Conservation (phyloP, 2,329 filamentous ascomycete species). For the Neurospora sp. region DNA sequence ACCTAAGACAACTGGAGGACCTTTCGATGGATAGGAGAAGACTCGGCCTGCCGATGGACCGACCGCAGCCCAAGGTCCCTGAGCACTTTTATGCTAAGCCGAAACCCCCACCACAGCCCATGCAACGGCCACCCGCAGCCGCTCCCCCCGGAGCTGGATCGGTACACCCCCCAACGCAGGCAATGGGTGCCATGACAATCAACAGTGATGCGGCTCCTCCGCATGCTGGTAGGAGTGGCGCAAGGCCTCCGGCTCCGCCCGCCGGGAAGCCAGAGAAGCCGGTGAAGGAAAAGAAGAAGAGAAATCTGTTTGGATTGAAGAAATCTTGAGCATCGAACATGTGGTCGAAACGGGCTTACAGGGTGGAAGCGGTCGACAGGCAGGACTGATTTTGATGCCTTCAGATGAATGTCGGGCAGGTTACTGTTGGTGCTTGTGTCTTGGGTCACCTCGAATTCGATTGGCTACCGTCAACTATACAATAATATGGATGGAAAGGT, state of each 20-base stretch:
- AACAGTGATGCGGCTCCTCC: constrained; percentile 19
- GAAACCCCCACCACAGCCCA: constrained; percentile 42
- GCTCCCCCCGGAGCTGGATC: constrained; percentile 20
- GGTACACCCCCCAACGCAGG: constrained; percentile 38
- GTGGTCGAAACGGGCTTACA: not conserved
- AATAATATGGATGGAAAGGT: not conserved
- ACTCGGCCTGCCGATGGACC: constrained; percentile 72
- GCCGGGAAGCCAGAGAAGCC: constrained; percentile 36
- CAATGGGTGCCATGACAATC: constrained; percentile 47
- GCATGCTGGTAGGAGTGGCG: constrained; percentile 10
- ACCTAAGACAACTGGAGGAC: constrained; percentile 72
- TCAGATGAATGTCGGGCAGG: not conserved
- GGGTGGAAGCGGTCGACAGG: not conserved
- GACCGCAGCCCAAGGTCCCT: constrained; percentile 71
- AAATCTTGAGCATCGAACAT: constrained; percentile 13
- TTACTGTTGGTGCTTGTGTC: not conserved
- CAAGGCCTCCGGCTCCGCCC: constrained; percentile 21
- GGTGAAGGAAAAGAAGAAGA: constrained; percentile 30
- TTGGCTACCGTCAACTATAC: not conserved
- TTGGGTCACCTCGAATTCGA: not conserved
- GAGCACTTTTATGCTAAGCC: constrained; percentile 74
- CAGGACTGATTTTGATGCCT: not conserved
- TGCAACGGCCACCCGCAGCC: constrained; percentile 12
- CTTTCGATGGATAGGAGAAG: constrained; percentile 64
- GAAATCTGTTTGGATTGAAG: constrained; percentile 25